phyloP scores from a whole-genome alignment of 257 asterid species.

The Oldenlandia corymbosa region DNA sequence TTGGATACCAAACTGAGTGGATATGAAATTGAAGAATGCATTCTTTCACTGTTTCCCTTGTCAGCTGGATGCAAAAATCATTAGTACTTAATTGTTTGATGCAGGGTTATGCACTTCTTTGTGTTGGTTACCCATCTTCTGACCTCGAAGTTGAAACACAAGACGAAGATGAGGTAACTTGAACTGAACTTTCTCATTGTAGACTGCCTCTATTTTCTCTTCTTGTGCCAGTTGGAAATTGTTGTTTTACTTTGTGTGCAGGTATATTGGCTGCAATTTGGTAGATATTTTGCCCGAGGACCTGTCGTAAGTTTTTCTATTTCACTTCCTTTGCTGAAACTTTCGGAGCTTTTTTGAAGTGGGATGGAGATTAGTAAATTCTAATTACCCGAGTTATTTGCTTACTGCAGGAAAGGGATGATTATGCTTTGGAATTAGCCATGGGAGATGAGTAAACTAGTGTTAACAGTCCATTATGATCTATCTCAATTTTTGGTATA shows the following conservation, averaged over 20 bases:
- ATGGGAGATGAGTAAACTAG: constrained; percentile 73
- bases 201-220: not conserved
- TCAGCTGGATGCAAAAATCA: not conserved
- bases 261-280: constrained; percentile 99
- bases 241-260: constrained; percentile 26
- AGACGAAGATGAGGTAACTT: constrained; percentile 92
- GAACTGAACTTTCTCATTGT: not conserved
- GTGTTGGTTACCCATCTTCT: constrained; percentile 91
- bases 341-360: constrained; percentile 1
- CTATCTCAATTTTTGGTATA: too few species aligned
- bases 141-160: constrained; percentile 98
- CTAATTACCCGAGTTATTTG: constrained; percentile 1
- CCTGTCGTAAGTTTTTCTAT: constrained; percentile 59
- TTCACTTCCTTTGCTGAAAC: not conserved
- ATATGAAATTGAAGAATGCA: not conserved
- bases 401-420: constrained; percentile 84
- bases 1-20: not conserved
- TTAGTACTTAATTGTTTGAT: constrained; percentile 9
- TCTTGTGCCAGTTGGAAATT: not conserved
- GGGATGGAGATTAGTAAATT: not conserved
- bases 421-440: constrained; percentile 89
- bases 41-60: not conserved
- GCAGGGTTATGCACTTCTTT: constrained; percentile 98
- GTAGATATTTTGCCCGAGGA: constrained; percentile 96
- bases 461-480: not conserved